These are phyloP conservation scores for Microthlaspi erraticum DNA, from an alignment of 345 rosid genomes.

Conservation along the genomic window DNA sequence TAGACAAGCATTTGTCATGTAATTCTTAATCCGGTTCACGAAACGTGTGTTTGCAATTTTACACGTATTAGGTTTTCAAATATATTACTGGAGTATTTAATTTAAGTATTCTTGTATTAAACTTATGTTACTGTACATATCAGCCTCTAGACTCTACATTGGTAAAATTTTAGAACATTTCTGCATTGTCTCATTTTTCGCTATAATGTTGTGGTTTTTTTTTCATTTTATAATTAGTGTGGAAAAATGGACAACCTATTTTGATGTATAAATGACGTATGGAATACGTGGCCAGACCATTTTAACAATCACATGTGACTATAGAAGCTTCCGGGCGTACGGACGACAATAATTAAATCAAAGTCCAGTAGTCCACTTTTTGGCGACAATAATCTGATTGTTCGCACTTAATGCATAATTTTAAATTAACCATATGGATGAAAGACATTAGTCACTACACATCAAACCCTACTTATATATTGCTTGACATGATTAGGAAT, in stretches of 20 bases:
- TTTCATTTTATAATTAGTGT: neutral
- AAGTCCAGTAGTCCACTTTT: slow-evolving; percentile 32
- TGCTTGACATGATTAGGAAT: neutral
- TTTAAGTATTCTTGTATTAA: neutral
- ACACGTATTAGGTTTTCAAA: neutral
- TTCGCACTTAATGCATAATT: slow-evolving; percentile 8
- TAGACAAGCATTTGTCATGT: neutral
- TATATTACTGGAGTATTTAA: neutral
- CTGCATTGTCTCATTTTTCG: neutral
- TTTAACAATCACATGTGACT: slow-evolving; percentile 12
- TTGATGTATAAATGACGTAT: slow-evolving; percentile 41
- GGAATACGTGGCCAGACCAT: slow-evolving; percentile 29
- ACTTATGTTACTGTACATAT: neutral
- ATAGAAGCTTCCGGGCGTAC: slow-evolving; percentile 45
- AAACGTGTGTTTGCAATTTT: neutral
- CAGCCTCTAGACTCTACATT: neutral
- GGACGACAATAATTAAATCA: slow-evolving; percentile 23
- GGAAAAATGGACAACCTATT: neutral
- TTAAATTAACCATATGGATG: slow-evolving; percentile 6
- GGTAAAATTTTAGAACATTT: neutral
- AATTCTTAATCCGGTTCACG: neutral
- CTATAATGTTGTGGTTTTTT: neutral
- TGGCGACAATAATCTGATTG: slow-evolving; percentile 17
- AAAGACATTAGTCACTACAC: neutral
- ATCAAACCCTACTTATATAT: slow-evolving; percentile 7